These are phyloP conservation scores for Eucalyptus melliodora DNA, from an alignment of 345 rosid genomes.

Conservation along the genomic window DNA sequence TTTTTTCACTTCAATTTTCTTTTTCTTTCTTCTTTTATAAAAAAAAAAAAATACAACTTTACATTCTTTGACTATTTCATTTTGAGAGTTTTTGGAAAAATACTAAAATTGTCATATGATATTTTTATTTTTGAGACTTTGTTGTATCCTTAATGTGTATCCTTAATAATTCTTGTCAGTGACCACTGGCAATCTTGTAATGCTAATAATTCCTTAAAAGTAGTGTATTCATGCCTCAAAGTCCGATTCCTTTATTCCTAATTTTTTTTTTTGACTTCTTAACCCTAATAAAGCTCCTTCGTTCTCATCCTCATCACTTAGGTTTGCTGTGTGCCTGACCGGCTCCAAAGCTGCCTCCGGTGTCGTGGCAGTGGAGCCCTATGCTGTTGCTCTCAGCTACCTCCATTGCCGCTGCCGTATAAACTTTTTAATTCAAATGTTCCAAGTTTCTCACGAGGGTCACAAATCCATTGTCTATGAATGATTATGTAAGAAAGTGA, in stretches of 20 bases:
- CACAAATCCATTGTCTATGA: background rate
- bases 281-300: background rate
- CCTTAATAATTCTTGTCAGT: too few relatives aligned
- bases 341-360: background rate
- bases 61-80: background rate
- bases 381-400: background rate
- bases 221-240: too few relatives aligned
- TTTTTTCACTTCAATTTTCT: background rate
- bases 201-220: background rate
- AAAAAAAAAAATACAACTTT: background rate
- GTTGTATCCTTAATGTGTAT: rapidly evolving
- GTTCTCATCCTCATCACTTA: background rate
- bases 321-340: background rate
- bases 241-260: too few relatives aligned
- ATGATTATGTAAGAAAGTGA: too few relatives aligned
- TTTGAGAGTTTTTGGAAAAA: background rate
- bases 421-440: background rate
- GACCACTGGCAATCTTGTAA: too few relatives aligned
- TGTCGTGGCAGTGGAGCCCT: background rate
- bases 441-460: background rate
- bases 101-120: background rate
- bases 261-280: background rate
- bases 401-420: background rate
- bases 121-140: too few relatives aligned
- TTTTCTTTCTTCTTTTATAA: too few relatives aligned